Evolutionary conservation across 495 filamentous ascomycete species (phyloP).

Genomic region (Neurospora sp.): DNA sequence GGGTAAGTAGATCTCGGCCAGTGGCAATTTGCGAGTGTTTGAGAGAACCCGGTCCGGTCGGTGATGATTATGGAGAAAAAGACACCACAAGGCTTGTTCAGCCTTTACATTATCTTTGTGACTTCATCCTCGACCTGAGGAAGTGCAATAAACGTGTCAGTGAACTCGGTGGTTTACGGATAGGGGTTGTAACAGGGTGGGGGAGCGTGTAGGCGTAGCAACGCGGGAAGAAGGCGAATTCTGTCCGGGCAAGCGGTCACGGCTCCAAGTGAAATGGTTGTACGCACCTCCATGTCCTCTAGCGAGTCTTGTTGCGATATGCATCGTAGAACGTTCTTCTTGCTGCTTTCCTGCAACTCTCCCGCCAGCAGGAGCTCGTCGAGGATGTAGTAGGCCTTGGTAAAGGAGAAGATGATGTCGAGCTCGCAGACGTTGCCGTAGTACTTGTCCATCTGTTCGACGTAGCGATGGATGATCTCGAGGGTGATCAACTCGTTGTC

Average conservation of each 20-base stretch:
- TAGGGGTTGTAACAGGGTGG: background rate
- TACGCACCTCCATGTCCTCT: slow-evolving; percentile 94
- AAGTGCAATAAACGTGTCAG: slow-evolving; percentile 44
- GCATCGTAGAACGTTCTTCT: slow-evolving; percentile 93
- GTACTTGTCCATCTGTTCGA: slow-evolving; percentile 99
- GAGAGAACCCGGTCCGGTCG: slow-evolving; percentile 2
- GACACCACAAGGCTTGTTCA: slow-evolving; percentile 15
- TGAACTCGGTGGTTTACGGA: slow-evolving; percentile 19
- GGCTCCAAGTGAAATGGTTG: background rate
- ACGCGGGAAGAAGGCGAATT: slow-evolving; percentile 3
- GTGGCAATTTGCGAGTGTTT: slow-evolving; percentile 4
- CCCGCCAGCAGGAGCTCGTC: slow-evolving; percentile 95
- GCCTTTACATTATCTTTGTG: slow-evolving; percentile 82
- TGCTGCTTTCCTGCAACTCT: slow-evolving; percentile 97
- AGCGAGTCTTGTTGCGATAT: slow-evolving; percentile 92
- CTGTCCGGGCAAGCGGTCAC: background rate
- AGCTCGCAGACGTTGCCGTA: slow-evolving; percentile 99
- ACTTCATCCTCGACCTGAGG: slow-evolving; percentile 90
- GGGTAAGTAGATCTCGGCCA: background rate
- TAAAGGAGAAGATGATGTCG: slow-evolving; percentile 94
- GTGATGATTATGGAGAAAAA: slow-evolving; percentile 1
- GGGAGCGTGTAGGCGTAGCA: background rate
- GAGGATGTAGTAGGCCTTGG: slow-evolving; percentile 92
- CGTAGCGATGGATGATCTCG: slow-evolving; percentile 96
- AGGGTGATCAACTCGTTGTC: slow-evolving; percentile 98